These are phyloP conservation scores for Echria macrotheca DNA, from an alignment of 495 filamentous ascomycete genomes.

Conservation along the genomic window DNA sequence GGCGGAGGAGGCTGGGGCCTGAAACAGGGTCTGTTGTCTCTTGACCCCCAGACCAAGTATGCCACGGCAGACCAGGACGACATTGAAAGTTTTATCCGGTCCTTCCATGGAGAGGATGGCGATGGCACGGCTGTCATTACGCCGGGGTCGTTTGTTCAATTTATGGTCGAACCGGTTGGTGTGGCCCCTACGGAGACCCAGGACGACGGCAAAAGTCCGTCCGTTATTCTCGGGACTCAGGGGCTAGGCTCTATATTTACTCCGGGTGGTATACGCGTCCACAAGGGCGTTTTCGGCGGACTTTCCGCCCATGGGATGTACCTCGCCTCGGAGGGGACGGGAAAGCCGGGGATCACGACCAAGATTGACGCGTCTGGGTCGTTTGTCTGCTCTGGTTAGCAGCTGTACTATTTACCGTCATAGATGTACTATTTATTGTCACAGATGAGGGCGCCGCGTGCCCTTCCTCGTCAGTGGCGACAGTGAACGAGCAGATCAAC, in stretches of 20 bases:
- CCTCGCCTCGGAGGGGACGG: constrained; percentile 13
- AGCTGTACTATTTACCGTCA: too few relatives aligned
- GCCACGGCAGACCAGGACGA: constrained; percentile 24
- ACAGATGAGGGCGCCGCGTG: too few relatives aligned
- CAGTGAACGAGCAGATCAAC: too few relatives aligned
- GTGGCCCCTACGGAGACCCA: not conserved
- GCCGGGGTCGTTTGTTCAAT: constrained; percentile 46
- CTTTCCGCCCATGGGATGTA: constrained; percentile 38
- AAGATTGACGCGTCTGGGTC: constrained; percentile 43
- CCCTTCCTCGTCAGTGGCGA: too few relatives aligned
- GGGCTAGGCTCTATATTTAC: not conserved
- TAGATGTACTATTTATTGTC: too few relatives aligned
- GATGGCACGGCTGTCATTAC: constrained; percentile 23
- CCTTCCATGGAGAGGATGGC: constrained; percentile 21
- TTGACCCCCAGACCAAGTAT: constrained; percentile 63
- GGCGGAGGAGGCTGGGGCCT: constrained; percentile 88
- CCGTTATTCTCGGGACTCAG: not conserved
- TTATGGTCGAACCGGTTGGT: constrained; percentile 35
- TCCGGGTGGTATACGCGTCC: constrained; percentile 13
- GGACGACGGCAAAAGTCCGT: not conserved
- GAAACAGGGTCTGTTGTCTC: constrained; percentile 75
- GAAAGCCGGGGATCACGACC: constrained; percentile 16
- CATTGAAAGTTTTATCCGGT: constrained; percentile 26
- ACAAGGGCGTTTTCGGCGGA: constrained; percentile 35
- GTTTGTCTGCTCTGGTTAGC: too few relatives aligned